Percentiles rank a stretch among this genome's conserved stretches.
phyloP scores from a whole-genome alignment of 768 basidiomycete species.

The Podaxis sp. region DNA sequence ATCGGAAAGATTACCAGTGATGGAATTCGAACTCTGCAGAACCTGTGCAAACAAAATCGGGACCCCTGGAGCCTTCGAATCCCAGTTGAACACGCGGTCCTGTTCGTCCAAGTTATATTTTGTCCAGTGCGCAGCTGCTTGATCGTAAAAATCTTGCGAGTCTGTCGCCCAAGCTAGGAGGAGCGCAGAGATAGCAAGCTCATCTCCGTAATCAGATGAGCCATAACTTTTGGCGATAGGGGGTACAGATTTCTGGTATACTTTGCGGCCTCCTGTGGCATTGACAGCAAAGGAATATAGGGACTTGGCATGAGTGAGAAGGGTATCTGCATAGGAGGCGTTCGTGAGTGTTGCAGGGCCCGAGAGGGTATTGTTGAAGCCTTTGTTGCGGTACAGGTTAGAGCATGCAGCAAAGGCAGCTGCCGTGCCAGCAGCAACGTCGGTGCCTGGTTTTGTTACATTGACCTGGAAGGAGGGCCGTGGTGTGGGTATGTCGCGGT shows the following conservation, averaged over 20 bases:
- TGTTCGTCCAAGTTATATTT: slow-evolving; percentile 52
- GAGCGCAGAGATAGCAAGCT: slow-evolving; percentile 72
- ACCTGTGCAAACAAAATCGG: slow-evolving; percentile 77
- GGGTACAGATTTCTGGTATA: slow-evolving; percentile 73
- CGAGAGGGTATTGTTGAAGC: slow-evolving; percentile 52
- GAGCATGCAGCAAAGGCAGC: slow-evolving; percentile 90
- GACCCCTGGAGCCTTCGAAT: slow-evolving; percentile 74
- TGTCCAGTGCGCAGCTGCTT: slow-evolving; percentile 62
- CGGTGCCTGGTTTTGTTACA: slow-evolving; percentile 79
- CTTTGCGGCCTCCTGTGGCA: slow-evolving; percentile 53
- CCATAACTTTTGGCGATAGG: slow-evolving; percentile 61
- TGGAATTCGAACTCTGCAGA: slow-evolving; percentile 49
- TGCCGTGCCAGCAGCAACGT: slow-evolving; percentile 80
- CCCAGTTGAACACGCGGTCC: slow-evolving; percentile 83
- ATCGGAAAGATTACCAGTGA: slow-evolving; percentile 54
- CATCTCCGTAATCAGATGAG: slow-evolving; percentile 72
- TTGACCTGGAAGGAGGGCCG: slow-evolving; percentile 82
- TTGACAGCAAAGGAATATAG: slow-evolving; percentile 78
- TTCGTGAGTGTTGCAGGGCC: slow-evolving; percentile 70
- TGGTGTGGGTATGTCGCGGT: slow-evolving; percentile 68
- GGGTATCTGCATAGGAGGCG: slow-evolving; percentile 63
- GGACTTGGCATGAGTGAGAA: slow-evolving; percentile 71
- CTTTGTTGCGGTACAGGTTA: slow-evolving; percentile 66
- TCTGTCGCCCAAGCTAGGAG: slow-evolving; percentile 74
- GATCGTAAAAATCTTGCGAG: slow-evolving; percentile 52